Conservation (phyloP, 2,329 filamentous ascomycete species). For the Microcyclospora tardicrescens region DNA sequence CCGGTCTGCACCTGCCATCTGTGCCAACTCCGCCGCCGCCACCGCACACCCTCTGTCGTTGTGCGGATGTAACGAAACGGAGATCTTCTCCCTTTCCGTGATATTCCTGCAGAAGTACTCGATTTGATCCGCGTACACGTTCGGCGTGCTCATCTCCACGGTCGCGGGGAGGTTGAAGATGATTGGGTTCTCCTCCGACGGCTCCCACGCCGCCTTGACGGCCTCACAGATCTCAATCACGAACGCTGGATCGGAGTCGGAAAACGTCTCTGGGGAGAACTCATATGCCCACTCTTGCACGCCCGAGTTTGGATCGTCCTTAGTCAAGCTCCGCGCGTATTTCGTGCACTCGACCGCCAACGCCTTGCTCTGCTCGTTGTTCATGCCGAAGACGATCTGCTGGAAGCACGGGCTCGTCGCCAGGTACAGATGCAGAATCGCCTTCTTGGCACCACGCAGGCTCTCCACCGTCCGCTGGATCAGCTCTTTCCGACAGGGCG, state of each 20-base stretch:
- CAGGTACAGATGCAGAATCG: constrained; percentile 88
- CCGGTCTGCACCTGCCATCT: constrained; percentile 91
- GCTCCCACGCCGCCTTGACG: constrained; percentile 87
- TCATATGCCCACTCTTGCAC: constrained; percentile 64
- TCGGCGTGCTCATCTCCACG: constrained; percentile 87
- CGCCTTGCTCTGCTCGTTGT: constrained; percentile 66
- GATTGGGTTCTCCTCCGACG: constrained; percentile 63
- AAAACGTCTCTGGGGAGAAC: constrained; percentile 81
- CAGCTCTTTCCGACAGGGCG: constrained; percentile 81
- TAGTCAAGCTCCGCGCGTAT: constrained; percentile 79
- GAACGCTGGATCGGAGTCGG: constrained; percentile 75
- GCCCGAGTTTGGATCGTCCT: constrained; percentile 48
- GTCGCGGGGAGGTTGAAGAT: constrained; percentile 97
- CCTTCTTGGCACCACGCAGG: constrained; percentile 79
- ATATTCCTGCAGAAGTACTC: constrained; percentile 90
- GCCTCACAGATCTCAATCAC: constrained; percentile 76
- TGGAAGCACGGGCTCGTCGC: constrained; percentile 95
- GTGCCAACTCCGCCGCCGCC: constrained; percentile 78
- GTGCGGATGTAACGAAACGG: constrained; percentile 83
- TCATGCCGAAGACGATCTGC: constrained; percentile 76
- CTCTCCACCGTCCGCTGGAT: constrained; percentile 83
- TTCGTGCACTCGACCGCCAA: constrained; percentile 77
- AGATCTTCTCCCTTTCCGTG: constrained; percentile 70
- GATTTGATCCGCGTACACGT: constrained; percentile 90
- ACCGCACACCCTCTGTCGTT: constrained; percentile 87